phyloP scores from a whole-genome alignment of 371 early-diverging fungal genomes.

The Syncephalastrum racemosum region DNA sequence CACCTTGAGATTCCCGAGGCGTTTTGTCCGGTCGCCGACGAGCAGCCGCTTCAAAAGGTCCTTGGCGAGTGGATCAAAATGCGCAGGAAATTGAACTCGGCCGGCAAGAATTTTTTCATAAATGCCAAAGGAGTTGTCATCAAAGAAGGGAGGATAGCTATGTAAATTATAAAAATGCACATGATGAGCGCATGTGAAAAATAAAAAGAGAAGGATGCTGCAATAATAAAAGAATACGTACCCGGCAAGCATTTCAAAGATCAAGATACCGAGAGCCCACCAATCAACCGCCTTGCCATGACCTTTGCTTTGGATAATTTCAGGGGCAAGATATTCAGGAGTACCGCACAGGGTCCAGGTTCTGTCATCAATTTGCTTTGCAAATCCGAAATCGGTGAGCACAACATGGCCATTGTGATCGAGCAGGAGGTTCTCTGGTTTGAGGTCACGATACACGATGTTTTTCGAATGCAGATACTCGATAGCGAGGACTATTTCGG shows the following conservation, averaged over 20 bases:
- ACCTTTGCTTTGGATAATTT: conserved; percentile 96
- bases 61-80: conserved; percentile 87
- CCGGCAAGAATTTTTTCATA: conserved; percentile 95
- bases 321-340: conserved; percentile 98
- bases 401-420: conserved; percentile 89
- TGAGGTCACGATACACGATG: conserved; percentile 90
- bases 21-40: conserved; percentile 85
- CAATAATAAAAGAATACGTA: conserved; percentile 15
- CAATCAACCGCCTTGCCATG: conserved; percentile 98
- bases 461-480: conserved; percentile 84
- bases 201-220: too few species aligned
- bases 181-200: too few species aligned
- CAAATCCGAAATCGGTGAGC: conserved; percentile 96
- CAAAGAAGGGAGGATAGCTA: conserved; percentile 96
- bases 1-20: conserved; percentile 90
- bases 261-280: conserved; percentile 97
- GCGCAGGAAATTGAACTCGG: conserved; percentile 86
- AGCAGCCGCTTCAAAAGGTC: conserved; percentile 92
- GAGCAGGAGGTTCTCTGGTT: conserved; percentile 86
- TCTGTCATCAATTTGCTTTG: conserved; percentile 62
- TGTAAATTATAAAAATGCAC: too few species aligned
- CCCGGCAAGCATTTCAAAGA: conserved; percentile 96
- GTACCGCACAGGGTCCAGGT: conserved; percentile 97
- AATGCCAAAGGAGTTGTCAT: conserved; percentile 87
- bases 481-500: conserved; percentile 66